phyloP scores from a whole-genome alignment of 2,329 filamentous ascomycete species.

The Cladosporium sphaerospermum region DNA sequence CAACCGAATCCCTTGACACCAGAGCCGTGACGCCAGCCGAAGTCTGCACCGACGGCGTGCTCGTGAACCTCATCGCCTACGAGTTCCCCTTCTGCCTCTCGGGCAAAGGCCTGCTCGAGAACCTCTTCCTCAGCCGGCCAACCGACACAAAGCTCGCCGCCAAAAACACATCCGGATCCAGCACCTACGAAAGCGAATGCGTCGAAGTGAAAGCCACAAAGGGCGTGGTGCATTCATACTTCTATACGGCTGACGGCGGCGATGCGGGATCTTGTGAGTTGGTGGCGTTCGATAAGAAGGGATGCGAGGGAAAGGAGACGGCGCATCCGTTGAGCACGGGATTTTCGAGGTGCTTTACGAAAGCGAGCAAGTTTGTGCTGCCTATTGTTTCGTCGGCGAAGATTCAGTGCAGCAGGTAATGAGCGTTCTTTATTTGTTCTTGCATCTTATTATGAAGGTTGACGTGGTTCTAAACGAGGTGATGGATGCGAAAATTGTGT shows the following conservation, averaged over 20 bases:
- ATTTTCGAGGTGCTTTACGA: conserved; percentile 4
- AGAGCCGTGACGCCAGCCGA: no score
- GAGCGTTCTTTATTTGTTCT: no score
- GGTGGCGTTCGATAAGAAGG: neutral
- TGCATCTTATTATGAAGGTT: no score
- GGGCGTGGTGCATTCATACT: conserved; percentile 5
- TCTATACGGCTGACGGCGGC: conserved; percentile 1
- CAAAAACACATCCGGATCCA: neutral
- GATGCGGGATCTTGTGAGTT: neutral
- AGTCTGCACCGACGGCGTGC: neutral
- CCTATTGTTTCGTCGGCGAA: neutral
- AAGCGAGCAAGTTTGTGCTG: conserved; percentile 1
- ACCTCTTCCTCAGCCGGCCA: conserved; percentile 4
- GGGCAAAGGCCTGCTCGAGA: neutral
- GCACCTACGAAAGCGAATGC: neutral
- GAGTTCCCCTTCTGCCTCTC: conserved; percentile 9
- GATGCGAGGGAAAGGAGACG: neutral
- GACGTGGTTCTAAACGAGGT: no score
- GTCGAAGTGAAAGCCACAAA: neutral
- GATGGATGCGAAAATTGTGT: no score
- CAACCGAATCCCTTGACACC: no score
- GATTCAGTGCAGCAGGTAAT: neutral
- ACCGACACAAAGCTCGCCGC: conserved; percentile 1
- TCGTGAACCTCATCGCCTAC: conserved; percentile 9
- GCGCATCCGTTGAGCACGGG: neutral